Percentiles rank a stretch among this genome's conserved stretches.
These are phyloP conservation scores for Byssochlamys sp. DNA, from an alignment of 2,329 filamentous ascomycete species.

Conservation along the genomic window DNA sequence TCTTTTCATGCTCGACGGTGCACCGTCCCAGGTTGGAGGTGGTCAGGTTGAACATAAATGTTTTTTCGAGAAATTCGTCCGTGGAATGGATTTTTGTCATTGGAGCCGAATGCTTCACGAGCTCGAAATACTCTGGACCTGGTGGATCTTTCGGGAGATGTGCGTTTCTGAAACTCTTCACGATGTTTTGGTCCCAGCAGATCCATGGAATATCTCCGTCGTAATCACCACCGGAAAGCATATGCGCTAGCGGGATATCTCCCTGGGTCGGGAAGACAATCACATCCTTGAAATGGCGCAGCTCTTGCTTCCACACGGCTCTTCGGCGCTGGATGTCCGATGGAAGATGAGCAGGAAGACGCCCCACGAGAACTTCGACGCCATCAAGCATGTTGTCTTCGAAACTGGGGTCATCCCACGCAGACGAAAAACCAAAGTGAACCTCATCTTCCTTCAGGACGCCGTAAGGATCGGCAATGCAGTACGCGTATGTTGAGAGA, in stretches of 20 bases:
- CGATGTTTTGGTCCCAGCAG: conserved; percentile 49
- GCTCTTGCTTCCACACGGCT: conserved; percentile 41
- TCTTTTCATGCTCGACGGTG: conserved; percentile 41
- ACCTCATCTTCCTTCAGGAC: conserved; percentile 47
- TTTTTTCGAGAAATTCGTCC: conserved; percentile 33
- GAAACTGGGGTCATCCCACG: conserved; percentile 32
- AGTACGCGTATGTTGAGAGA: conserved; percentile 46
- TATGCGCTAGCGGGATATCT: conserved; percentile 44
- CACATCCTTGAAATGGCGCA: conserved; percentile 48
- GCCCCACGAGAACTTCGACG: conserved; percentile 45
- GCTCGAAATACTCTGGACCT: conserved; percentile 36
- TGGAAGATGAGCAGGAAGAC: conserved; percentile 47
- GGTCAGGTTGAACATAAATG: conserved; percentile 40
- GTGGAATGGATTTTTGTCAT: conserved; percentile 33
- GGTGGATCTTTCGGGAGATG: conserved; percentile 31
- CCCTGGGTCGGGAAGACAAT: conserved; percentile 49
- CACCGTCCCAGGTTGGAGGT: conserved; percentile 43
- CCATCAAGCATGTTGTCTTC: conserved; percentile 38
- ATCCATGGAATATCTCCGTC: conserved; percentile 55
- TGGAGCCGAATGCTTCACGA: conserved; percentile 35
- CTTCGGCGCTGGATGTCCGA: conserved; percentile 51
- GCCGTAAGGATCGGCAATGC: conserved; percentile 47
- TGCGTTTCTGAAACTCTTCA: conserved; percentile 45
- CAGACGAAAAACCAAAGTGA: conserved; percentile 45
- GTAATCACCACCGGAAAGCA: conserved; percentile 56